Base-by-base conservation (phyloP, 352 stramenopile genomes). In the Pythium guiyangense region DNA sequence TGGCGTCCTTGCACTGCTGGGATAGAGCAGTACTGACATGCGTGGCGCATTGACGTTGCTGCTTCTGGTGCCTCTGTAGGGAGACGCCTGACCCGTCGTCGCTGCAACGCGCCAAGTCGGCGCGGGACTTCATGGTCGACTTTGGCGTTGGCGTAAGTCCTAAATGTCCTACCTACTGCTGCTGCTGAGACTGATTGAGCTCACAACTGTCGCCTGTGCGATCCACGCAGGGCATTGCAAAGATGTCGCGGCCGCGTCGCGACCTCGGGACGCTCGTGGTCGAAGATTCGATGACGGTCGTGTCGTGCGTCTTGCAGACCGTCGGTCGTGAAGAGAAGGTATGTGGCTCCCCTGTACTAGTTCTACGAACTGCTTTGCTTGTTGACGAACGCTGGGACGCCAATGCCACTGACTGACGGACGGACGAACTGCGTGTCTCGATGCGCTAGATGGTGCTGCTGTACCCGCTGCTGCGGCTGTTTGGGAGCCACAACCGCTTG, bases 261-360 rank as follows among this genome's bases (percentile, higher is more conserved):
- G 72, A 88, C 52, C 56, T 94, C 6, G 61, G 64, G 14, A 69
- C 69, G 4, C 51, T 91, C 0, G 53, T 92, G 8, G 60, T 89
- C 4, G 80, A 92, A 59, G 79, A 90, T 27, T 81, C 73, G 1
- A 92, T 92, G 79, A 70, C 65, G 0, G 64, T 92, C 25, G 74
- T 92, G 11, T 82, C 77, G 20, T 88, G 73, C n/a, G 84, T 92
- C 37, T 62, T 92, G 22, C 82, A 92, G 43, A 90, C 80, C 22
- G 77, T 80, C 1, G 77, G 59, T 1, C 66, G 84, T 39, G 80
- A 94, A 49, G 82, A 94, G 37, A 94, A 94, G 62, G 74, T 77
- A 27, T 14, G 35, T 31, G 35, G 4, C 25, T 1, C 11, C 11
- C 4, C n/a, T 20, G 12, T 12, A 6, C 45, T 14, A 4, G 22